A percentile compares a stretch with the other conserved stretches of the same genome.
Evolutionary conservation across 2,329 filamentous ascomycete genomes (phyloP).

Genomic region (Cadophora luteo-olivacea): DNA sequence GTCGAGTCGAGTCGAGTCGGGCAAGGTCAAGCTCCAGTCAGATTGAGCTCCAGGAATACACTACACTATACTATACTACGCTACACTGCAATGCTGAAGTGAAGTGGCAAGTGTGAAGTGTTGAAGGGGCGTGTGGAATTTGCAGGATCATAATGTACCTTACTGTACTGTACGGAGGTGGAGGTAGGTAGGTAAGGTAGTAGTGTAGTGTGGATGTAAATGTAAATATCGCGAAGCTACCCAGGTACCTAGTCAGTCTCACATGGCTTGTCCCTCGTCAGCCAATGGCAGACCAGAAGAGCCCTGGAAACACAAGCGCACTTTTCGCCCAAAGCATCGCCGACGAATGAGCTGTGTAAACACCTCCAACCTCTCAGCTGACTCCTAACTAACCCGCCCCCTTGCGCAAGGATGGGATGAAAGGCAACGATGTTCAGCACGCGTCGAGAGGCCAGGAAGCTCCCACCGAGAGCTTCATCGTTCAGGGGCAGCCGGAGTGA

Average conservation of each 20-base stretch:
- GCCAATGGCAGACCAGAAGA: conserved; percentile 35
- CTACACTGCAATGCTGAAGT: too few relatives aligned
- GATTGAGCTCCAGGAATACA: too few relatives aligned
- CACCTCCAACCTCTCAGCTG: conserved; percentile 36
- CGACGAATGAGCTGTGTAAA: conserved; percentile 33
- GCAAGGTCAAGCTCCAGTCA: background rate
- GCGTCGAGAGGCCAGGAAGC: conserved; percentile 40
- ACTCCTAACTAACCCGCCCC: conserved; percentile 34
- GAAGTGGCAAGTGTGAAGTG: too few relatives aligned
- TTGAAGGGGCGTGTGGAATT: too few relatives aligned
- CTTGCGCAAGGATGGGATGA: conserved; percentile 34
- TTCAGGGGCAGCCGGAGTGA: conserved; percentile 28
- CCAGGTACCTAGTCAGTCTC: conserved; percentile 19
- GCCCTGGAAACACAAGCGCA: conserved; percentile 30
- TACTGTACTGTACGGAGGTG: too few relatives aligned
- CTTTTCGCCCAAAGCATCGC: conserved; percentile 31
- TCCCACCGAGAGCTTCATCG: conserved; percentile 33
- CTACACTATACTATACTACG: too few relatives aligned
- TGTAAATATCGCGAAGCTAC: background rate
- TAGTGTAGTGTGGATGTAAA: background rate
- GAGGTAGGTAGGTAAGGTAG: too few relatives aligned
- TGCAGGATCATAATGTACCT: too few relatives aligned
- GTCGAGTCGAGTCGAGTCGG: too few relatives aligned
- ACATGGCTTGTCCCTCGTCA: conserved; percentile 21
- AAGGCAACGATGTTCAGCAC: conserved; percentile 15